Conservation (phyloP, 2,329 filamentous ascomycete species). For the Purpureocillium takamizusanense region DNA sequence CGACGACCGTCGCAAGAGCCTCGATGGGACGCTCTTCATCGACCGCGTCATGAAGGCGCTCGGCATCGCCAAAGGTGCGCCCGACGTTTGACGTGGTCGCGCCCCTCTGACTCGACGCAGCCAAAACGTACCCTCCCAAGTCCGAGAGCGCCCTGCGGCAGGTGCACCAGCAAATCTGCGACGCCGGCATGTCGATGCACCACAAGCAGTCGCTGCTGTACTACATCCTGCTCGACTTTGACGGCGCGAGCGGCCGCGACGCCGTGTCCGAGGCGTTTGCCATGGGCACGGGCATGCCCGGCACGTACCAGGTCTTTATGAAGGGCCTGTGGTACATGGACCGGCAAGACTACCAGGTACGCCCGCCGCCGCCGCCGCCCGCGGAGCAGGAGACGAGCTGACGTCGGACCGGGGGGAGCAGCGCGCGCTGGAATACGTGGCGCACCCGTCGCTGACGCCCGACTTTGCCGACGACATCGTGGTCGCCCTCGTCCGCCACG, state of each 20-base stretch:
- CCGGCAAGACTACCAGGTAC: conserved; percentile 55
- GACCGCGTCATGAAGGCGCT: conserved; percentile 66
- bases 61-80: conserved; percentile 57
- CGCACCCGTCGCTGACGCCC: conserved; percentile 69
- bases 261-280: conserved; percentile 50
- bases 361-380: background rate
- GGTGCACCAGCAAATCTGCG: conserved; percentile 62
- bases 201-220: conserved; percentile 78
- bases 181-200: conserved; percentile 55
- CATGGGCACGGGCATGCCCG: conserved; percentile 54
- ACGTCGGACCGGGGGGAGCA: conserved; percentile 16
- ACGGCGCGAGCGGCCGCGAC: conserved; percentile 40
- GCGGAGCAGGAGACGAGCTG: too few relatives aligned
- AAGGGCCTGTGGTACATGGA: conserved; percentile 78
- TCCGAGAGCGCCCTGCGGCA: conserved; percentile 57
- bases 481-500: conserved; percentile 54
- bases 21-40: conserved; percentile 68
- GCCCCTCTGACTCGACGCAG: conserved; percentile 11
- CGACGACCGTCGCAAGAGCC: conserved; percentile 53
- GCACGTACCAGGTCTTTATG: conserved; percentile 72
- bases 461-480: conserved; percentile 82
- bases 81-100: background rate
- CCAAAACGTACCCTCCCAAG: conserved; percentile 66
- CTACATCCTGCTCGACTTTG: conserved; percentile 73
- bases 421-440: conserved; percentile 64